phyloP scores from a whole-genome alignment of 306 rosid species.

The Cucurbita argyrosperma region DNA sequence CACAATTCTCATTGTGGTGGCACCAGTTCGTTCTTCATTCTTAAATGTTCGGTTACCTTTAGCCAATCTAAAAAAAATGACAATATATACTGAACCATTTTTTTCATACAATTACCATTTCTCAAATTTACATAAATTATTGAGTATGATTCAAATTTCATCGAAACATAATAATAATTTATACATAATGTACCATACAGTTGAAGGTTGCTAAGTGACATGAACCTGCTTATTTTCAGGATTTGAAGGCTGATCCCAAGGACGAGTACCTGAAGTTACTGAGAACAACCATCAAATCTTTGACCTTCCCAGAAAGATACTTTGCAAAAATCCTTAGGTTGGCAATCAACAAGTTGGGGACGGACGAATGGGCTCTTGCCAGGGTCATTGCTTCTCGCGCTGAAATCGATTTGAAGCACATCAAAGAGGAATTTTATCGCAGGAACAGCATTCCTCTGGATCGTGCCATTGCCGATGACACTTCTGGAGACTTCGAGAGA shows the following conservation, averaged over 20 bases:
- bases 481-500: conserved; percentile 59
- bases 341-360: conserved; percentile 61
- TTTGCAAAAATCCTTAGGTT: conserved; percentile 43
- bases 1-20: neutral
- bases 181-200: neutral
- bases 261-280: conserved; percentile 57
- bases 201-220: neutral
- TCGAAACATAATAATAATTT: neutral
- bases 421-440: conserved; percentile 62
- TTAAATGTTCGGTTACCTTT: neutral
- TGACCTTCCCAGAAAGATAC: conserved; percentile 64
- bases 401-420: conserved; percentile 64
- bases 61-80: neutral
- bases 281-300: conserved; percentile 48
- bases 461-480: conserved; percentile 44
- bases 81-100: neutral
- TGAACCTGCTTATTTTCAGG: conserved; percentile 31
- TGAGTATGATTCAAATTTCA: neutral
- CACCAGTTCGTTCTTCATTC: neutral
- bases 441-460: conserved; percentile 68
- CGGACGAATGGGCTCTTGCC: conserved; percentile 70
- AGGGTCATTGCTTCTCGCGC: conserved; percentile 78
- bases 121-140: neutral
- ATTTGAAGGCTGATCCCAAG: conserved; percentile 48
- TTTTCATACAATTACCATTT: neutral